These are phyloP conservation scores for Suhomyces canberraensis DNA, from an alignment of 805 yeast species.

Conservation along the genomic window DNA sequence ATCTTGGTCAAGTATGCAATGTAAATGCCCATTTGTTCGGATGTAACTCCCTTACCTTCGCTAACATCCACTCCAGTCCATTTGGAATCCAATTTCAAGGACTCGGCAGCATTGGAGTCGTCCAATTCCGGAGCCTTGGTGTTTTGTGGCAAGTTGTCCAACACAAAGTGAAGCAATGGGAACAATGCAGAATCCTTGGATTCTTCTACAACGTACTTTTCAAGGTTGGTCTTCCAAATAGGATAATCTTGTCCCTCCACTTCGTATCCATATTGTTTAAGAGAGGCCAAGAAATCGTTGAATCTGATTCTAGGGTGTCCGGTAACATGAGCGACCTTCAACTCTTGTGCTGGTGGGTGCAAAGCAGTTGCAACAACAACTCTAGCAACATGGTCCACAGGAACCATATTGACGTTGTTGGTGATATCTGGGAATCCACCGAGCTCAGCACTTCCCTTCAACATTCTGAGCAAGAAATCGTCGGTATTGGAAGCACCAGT, in stretches of 20 bases:
- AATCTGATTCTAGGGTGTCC: conserved; percentile 90
- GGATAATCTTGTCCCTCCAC: conserved; percentile 63
- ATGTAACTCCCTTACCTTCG: conserved; percentile 72
- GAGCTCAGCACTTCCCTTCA: conserved; percentile 90
- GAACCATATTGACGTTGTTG: conserved; percentile 92
- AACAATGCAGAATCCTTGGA: conserved; percentile 81
- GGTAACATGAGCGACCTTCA: conserved; percentile 91
- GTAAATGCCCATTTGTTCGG: conserved; percentile 66
- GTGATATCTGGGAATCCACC: conserved; percentile 82
- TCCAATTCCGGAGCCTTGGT: conserved; percentile 96
- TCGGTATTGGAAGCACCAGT: conserved; percentile 95
- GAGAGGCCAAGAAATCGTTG: conserved; percentile 66
- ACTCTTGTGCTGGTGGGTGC: conserved; percentile 58
- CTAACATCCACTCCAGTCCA: conserved; percentile 69
- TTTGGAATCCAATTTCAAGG: conserved; percentile 57
- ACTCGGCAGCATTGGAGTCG: conserved; percentile 74
- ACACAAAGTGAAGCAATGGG: conserved; percentile 90
- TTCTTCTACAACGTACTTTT: conserved; percentile 63
- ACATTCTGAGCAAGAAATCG: conserved; percentile 89
- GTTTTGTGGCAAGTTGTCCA: conserved; percentile 85
- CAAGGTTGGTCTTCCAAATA: conserved; percentile 75
- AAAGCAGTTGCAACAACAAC: conserved; percentile 81
- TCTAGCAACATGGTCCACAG: conserved; percentile 97
- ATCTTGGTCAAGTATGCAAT: conserved; percentile 74
- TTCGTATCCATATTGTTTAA: conserved; percentile 70